phyloP scores from a whole-genome alignment of 2,329 filamentous ascomycete species.

The Zymoseptoria pseudotritici region DNA sequence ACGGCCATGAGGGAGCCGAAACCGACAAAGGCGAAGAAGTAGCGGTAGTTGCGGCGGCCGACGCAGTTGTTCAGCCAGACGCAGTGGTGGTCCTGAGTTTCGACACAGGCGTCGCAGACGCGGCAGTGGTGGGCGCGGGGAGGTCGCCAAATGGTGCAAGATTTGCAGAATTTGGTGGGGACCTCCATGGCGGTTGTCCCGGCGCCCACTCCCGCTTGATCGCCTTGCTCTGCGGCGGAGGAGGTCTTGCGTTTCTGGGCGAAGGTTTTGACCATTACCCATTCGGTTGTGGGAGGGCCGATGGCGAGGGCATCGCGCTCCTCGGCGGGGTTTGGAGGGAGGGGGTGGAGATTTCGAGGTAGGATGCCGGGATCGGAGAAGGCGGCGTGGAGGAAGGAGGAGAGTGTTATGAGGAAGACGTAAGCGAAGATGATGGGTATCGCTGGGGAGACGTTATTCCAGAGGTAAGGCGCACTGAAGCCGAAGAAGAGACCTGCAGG shows the following conservation, averaged over 20 bases:
- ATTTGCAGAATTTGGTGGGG: conserved; percentile 95
- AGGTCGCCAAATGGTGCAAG: conserved; percentile 94
- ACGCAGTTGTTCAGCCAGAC: conserved; percentile 99
- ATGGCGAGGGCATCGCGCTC: conserved; percentile 69
- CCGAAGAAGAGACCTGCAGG: conserved; percentile 77
- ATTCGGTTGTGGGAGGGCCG: conserved; percentile 82
- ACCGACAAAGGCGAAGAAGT: conserved; percentile 88
- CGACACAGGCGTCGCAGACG: conserved; percentile 92
- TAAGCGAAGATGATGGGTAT: conserved; percentile 88
- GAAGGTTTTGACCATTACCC: conserved; percentile 64
- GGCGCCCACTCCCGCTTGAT: conserved; percentile 27
- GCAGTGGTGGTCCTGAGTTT: conserved; percentile 96
- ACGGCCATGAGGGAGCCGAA: conserved; percentile 68
- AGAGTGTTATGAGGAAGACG: conserved; percentile 81
- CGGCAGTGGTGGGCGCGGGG: conserved; percentile 94
- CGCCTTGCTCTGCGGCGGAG: conserved; percentile 11
- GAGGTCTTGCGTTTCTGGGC: conserved; percentile 8
- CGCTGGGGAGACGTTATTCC: conserved; percentile 78
- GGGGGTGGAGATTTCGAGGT: conserved; percentile 82
- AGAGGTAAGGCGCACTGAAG: conserved; percentile 78
- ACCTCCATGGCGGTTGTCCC: conserved; percentile 79
- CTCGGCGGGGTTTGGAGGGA: conserved; percentile 66
- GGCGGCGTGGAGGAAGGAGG: conserved; percentile 90
- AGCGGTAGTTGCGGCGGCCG: conserved; percentile 93
- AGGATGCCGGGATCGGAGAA: conserved; percentile 88